Evolutionary conservation across 306 rosid species (phyloP), one percentile per base, ranked within the genome.

Genomic region (Alnus rubra): DNA sequence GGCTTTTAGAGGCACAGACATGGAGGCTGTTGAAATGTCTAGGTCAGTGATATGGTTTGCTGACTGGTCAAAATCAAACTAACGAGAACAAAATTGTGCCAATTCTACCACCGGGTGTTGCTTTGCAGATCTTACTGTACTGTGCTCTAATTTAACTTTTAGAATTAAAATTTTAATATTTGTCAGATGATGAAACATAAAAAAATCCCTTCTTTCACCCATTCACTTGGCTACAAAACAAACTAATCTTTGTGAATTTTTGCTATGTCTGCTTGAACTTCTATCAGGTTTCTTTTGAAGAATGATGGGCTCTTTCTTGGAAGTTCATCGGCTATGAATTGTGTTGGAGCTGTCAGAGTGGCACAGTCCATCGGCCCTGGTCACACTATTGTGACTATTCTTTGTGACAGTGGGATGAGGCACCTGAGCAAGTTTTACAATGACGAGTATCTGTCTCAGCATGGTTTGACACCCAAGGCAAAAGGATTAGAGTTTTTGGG

Each of bases 371-470:
- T 31, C 3, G 69, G 69, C 69, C 65, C 65, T n/a, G 94, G 97
- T 81, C 96, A 92, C 82, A 93, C 92, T 30, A 86, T 95, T 69
- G 99, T 92, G 60, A 92, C 99, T 64, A 91, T 95, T 77, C 92
- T 95, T 44, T 95, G 98, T 14, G 97, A 95, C 77, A 91, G 83
- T 74, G 97, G 99, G 71, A 95, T 93, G 97, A 91, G 98, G 86
- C 99, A 95, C 79, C 83, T 93, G 83, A 95, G 99, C 87, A 93
- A 93, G 84, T 91, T 95, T 85, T 74, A 77, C 82, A 85, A 83
- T 73, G 82, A 82, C 10, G 92, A 88, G 60, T 95, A 92, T 88
- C 87, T 91, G 75, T 79, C 89, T 71, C 81, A 73, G 73, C 89
- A 76, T 65, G 97, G 91, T 69, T 82, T 92, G 89, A 91, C 88